Evolutionary conservation across 495 filamentous ascomycete species (phyloP), one percentile per base, ranked within the genome.

Genomic region (Usnea hakonensis): DNA sequence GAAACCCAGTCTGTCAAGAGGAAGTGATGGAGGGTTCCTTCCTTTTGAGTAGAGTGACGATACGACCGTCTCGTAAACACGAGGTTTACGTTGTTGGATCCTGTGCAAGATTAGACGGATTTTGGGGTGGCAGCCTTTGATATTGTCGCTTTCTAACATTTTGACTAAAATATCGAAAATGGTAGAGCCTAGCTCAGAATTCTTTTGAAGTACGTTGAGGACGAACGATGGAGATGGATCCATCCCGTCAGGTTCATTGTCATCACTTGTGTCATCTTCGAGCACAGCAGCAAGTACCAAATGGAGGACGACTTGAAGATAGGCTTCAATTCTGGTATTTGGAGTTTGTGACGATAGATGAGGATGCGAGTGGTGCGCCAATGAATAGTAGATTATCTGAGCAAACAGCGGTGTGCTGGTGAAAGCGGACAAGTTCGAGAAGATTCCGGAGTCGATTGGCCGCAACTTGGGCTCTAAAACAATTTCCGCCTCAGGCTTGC

Each of bases 391-490:
- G 38, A 96, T 85, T 57, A 97, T 83, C 71, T 97, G 93, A 5
- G 88, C 87, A 69, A 99, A 99, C 60, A 97, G 77, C 54, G 87
- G 81, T 8, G 88, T 92, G 64, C 79, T 77, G 4, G 91, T 96
- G 65, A 97, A 96, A 14, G 78, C 75, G 10, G 87, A 74, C 28
- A 97, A 81, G 56, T 86, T 78, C 8, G 82, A 77, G 70, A 96
- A 99, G 1, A 86, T 79, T 14, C 91, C 91, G 0, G 84, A 83
- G 9, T 79, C 74, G 55, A 97, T 91, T 46, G 84, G 82, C n/a
- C 84, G 85, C 30, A 96, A 78, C 63, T 85, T 91, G 3, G 94
- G 91, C 72, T 97, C 93, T 70, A 88, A 95, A n/a, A 97, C 92
- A 65, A 97, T 85, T 46, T 99, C 93, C 17, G 87, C 81, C 10